Percentiles rank a stretch among this genome's conserved stretches.
Evolutionary conservation across 768 basidiomycete genomes (phyloP).

Genomic region (Candolleomyces eurysporus): DNA sequence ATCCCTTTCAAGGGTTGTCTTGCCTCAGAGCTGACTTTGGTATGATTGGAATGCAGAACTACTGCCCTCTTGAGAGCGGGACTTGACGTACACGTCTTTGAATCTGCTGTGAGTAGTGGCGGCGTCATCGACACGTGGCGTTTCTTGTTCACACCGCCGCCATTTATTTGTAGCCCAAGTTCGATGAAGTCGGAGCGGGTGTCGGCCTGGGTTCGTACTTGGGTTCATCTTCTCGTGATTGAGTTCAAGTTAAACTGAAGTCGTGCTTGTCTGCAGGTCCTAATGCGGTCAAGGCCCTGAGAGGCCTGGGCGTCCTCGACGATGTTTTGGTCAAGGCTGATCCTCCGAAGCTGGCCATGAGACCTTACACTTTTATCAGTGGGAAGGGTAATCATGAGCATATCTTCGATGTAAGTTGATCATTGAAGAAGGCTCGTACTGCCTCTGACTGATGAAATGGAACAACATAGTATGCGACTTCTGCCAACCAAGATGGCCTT

Average conservation of each 20-base stretch:
- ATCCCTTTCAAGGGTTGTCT: neutral
- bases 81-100: conserved; percentile 48
- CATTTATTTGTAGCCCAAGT: conserved; percentile 34
- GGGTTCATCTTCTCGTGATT: neutral
- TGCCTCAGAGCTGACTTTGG: neutral
- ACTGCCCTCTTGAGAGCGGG: conserved; percentile 41
- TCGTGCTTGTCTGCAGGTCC: conserved; percentile 32
- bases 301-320: conserved; percentile 43
- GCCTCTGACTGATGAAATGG: conserved; percentile 1
- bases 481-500: conserved; percentile 35
- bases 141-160: neutral
- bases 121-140: neutral
- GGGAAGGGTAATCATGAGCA: conserved; percentile 39
- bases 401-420: conserved; percentile 41
- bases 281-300: conserved; percentile 46
- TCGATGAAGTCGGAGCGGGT: conserved; percentile 55
- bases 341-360: conserved; percentile 26
- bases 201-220: conserved; percentile 42
- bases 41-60: conserved; percentile 27
- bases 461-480: conserved; percentile 27
- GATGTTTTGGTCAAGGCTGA: conserved; percentile 37
- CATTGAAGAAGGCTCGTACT: neutral
- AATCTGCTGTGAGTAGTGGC: conserved; percentile 41
- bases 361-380: conserved; percentile 40
- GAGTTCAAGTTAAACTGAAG: neutral